phyloP scores from a whole-genome alignment of 2,329 filamentous ascomycete genomes.

The Beauveria sp. region DNA sequence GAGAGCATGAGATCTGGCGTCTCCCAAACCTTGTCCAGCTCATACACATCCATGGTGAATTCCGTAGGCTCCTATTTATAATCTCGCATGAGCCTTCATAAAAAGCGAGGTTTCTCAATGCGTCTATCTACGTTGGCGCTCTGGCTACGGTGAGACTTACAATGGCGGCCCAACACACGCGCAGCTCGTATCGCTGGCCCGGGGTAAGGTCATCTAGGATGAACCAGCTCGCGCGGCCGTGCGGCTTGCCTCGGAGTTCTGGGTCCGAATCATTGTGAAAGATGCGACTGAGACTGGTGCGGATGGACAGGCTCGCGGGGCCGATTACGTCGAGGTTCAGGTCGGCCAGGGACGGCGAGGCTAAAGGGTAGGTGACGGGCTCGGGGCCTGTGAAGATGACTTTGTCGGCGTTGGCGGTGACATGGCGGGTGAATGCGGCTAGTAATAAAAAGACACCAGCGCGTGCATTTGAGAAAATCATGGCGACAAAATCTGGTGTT shows the following conservation, averaged over 20 bases:
- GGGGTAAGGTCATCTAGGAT: conserved; percentile 63
- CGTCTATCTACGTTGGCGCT: not conserved
- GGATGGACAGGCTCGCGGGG: conserved; percentile 45
- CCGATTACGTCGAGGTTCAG: conserved; percentile 60
- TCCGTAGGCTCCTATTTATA: conserved; percentile 69
- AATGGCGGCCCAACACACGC: conserved; percentile 88
- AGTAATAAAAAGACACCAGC: conserved; percentile 5
- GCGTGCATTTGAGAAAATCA: not conserved
- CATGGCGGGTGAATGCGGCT: conserved; percentile 12
- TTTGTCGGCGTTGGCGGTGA: conserved; percentile 77
- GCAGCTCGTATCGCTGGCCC: conserved; percentile 77
- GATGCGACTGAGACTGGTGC: conserved; percentile 56
- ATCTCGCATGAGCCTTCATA: not conserved
- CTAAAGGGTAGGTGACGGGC: conserved; percentile 42
- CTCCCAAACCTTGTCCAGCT: conserved; percentile 53
- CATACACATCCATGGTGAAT: conserved; percentile 62
- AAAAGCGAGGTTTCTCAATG: not conserved
- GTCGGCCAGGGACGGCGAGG: conserved; percentile 34
- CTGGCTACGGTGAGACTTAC: conserved; percentile 44
- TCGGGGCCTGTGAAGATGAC: conserved; percentile 73
- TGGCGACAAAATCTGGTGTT: not conserved
- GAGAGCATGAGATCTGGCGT: conserved; percentile 57
- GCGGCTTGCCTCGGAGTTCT: conserved; percentile 22
- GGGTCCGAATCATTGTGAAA: conserved; percentile 49
- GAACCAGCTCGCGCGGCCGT: conserved; percentile 68